Percentiles rank a stretch among this genome's conserved stretches.
Evolutionary conservation across 2,329 filamentous ascomycete species (phyloP).

Genomic region (Plenodomus lindquistii): DNA sequence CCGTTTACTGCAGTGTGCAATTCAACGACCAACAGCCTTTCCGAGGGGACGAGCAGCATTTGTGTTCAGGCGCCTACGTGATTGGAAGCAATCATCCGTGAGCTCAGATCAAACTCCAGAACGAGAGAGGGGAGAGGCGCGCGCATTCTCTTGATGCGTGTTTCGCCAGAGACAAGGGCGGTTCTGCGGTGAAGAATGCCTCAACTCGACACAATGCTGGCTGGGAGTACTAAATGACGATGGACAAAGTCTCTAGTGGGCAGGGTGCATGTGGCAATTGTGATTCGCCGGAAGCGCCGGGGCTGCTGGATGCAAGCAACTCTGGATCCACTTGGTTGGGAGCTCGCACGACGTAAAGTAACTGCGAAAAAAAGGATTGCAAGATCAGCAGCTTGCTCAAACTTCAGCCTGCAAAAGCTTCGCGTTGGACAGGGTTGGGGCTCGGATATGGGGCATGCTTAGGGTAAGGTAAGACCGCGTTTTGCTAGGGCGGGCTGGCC

Average conservation of each 20-base stretch:
- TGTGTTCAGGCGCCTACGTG: conserved; percentile 17
- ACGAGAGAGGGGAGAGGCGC: conserved; percentile 13
- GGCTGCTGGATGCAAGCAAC: conserved; percentile 26
- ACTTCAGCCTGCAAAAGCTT: conserved; percentile 40
- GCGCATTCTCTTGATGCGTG: conserved; percentile 34
- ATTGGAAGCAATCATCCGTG: conserved; percentile 22
- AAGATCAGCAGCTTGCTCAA: conserved; percentile 39
- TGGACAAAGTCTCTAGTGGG: conserved; percentile 21
- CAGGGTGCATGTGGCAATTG: conserved; percentile 13
- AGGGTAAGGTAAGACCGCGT: conserved; percentile 39
- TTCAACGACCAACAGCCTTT: neutral
- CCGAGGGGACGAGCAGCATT: conserved; percentile 6
- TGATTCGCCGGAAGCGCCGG: conserved; percentile 30
- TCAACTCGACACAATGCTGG: conserved; percentile 40
- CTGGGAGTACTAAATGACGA: conserved; percentile 21
- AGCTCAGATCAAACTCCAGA: neutral
- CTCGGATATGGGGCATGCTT: conserved; percentile 40
- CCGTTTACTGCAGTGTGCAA: conserved; percentile 8
- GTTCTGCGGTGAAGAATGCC: conserved; percentile 45
- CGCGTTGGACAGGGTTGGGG: conserved; percentile 42
- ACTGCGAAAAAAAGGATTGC: conserved; percentile 37
- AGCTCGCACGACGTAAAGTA: conserved; percentile 32
- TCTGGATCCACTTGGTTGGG: conserved; percentile 33
- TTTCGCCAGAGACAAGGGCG: conserved; percentile 43
- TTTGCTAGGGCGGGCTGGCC: conserved; percentile 25